Conservation (phyloP, 2,329 filamentous ascomycete genomes). For the Pseudogymnoascus sp. region DNA sequence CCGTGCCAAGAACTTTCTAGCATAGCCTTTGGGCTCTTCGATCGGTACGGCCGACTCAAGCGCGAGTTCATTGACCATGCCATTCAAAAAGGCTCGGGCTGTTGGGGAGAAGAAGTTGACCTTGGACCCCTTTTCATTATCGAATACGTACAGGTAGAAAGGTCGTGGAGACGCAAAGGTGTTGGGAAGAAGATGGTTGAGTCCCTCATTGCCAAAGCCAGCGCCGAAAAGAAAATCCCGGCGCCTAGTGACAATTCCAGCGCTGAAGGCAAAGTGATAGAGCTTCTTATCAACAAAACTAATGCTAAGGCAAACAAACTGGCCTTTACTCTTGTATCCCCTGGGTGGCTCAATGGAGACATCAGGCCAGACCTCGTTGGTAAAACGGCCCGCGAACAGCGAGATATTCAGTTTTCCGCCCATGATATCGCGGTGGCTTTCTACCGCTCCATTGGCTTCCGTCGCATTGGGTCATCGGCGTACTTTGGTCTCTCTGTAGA, state of each 20-base stretch:
- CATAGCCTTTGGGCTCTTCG: constrained; percentile 33
- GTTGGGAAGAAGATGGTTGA: constrained; percentile 28
- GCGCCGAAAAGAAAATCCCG: not conserved
- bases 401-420: constrained; percentile 13
- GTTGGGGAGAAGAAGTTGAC: constrained; percentile 28
- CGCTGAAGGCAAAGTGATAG: constrained; percentile 16
- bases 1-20: constrained; percentile 23
- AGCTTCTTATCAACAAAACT: not conserved
- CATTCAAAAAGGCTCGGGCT: constrained; percentile 24
- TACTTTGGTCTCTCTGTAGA: constrained; percentile 27
- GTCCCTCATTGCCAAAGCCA: constrained; percentile 24
- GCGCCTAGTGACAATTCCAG: constrained; percentile 6
- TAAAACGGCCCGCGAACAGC: constrained; percentile 18
- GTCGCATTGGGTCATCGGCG: constrained; percentile 28
- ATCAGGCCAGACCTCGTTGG: constrained; percentile 20
- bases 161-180: constrained; percentile 25
- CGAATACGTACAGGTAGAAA: constrained; percentile 18
- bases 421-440: constrained; percentile 21
- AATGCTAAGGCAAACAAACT: not conserved
- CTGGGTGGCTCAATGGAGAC: constrained; percentile 20
- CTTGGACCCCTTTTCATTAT: constrained; percentile 24
- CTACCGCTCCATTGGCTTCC: constrained; percentile 27
- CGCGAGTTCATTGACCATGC: constrained; percentile 27
- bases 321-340: constrained; percentile 19
- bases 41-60: constrained; percentile 32